A percentile compares a stretch with the other conserved stretches of the same genome.
These are phyloP conservation scores for Anthracocystis walkeri DNA, from an alignment of 1,284 basidiomycete species.

Conservation along the genomic window DNA sequence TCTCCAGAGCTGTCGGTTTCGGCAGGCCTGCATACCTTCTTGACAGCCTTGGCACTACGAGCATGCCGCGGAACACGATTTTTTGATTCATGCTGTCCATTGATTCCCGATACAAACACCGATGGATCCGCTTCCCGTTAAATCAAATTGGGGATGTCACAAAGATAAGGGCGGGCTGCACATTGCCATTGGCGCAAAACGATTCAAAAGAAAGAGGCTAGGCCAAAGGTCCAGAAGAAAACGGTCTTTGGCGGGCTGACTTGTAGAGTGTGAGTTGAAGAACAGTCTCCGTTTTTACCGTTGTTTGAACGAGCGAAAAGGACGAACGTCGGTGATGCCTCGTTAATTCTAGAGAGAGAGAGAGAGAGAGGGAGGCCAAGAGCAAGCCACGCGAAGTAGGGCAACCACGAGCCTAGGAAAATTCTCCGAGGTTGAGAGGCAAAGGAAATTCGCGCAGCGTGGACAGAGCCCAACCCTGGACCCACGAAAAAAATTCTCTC, in stretches of 20 bases:
- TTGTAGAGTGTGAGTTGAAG: background rate
- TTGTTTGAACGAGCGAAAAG: background rate
- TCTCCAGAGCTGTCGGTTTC: constrained; percentile 28
- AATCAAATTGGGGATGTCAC: background rate
- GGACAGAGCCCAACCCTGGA: constrained; percentile 2
- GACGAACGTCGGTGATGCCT: constrained; percentile 1
- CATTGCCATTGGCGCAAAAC: too few relatives aligned
- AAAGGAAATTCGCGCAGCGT: background rate
- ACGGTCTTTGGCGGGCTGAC: background rate
- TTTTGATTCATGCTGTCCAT: background rate
- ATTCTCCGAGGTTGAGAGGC: background rate
- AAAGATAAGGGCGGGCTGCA: too few relatives aligned
- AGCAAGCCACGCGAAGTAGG: constrained; percentile 10
- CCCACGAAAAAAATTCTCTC: constrained; percentile 11
- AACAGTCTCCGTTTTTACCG: background rate
- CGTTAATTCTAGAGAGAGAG: background rate
- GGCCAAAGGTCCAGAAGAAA: constrained; percentile 2
- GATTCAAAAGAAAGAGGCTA: background rate
- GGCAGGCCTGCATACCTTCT: constrained; percentile 24
- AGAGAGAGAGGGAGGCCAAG: background rate
- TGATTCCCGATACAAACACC: constrained; percentile 2
- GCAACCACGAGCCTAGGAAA: constrained; percentile 4
- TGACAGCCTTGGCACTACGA: background rate
- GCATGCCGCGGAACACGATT: constrained; percentile 1
- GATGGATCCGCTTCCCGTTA: background rate